Evolutionary conservation across 768 basidiomycete species (phyloP).

Genomic region (Termitomyces bulborhizus): DNA sequence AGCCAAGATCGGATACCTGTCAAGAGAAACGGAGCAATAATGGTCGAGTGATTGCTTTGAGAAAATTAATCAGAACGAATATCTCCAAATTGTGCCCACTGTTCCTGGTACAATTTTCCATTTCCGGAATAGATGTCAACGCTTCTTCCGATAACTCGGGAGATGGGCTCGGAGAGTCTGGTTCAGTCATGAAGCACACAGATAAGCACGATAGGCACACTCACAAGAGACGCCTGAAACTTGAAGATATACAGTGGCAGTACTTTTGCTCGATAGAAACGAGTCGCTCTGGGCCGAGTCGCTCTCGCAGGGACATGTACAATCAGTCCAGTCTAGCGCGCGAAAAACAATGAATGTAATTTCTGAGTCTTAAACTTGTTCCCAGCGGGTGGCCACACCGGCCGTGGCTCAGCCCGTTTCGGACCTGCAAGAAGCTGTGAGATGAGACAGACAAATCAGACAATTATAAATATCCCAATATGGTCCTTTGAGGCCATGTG

Average conservation of each 20-base stretch:
- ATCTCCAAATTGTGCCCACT: neutral
- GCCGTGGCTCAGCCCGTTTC: no score
- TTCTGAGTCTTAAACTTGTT: neutral
- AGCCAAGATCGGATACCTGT: neutral
- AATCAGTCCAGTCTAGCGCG: neutral
- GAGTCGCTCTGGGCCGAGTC: neutral
- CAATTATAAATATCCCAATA: no score
- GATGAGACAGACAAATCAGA: no score
- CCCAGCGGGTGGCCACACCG: neutral
- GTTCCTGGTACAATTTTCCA: neutral
- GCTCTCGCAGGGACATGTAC: neutral
- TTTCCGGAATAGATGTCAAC: neutral
- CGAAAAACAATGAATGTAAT: neutral
- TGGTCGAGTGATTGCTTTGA: neutral
- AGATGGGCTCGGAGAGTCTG: neutral
- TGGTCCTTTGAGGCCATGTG: no score
- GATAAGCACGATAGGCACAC: neutral
- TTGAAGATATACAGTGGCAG: neutral
- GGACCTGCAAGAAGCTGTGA: no score
- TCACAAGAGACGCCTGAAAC: neutral
- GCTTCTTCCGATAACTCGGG: neutral
- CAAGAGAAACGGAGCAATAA: neutral
- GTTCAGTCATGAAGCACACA: neutral
- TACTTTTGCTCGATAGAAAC: neutral
- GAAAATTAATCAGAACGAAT: neutral